These are phyloP conservation scores for Amylostereum chailletii DNA, from an alignment of 1,284 basidiomycete genomes.

Conservation along the genomic window DNA sequence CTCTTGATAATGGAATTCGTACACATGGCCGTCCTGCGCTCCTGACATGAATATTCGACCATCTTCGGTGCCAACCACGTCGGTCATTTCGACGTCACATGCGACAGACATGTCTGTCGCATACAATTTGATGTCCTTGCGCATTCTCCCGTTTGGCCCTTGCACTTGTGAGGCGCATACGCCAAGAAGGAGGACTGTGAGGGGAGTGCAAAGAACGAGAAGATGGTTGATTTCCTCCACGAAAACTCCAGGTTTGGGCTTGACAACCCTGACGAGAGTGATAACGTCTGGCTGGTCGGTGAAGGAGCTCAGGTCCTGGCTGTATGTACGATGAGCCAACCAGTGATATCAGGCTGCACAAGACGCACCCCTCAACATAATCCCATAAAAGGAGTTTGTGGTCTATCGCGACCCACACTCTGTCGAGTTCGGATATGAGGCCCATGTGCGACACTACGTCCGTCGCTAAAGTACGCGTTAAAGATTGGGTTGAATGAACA, in stretches of 20 bases:
- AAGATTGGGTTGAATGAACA: background rate
- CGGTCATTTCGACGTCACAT: slow-evolving; percentile 79
- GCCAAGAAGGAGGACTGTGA: slow-evolving; percentile 81
- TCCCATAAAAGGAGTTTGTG: slow-evolving; percentile 96
- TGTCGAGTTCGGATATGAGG: slow-evolving; percentile 86
- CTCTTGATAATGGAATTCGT: slow-evolving; percentile 90
- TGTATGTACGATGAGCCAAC: slow-evolving; percentile 18
- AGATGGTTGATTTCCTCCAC: slow-evolving; percentile 88
- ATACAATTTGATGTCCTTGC: slow-evolving; percentile 80
- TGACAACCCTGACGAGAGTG: slow-evolving; percentile 77
- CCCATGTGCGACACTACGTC: slow-evolving; percentile 73
- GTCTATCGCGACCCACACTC: slow-evolving; percentile 95
- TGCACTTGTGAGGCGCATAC: slow-evolving; percentile 51
- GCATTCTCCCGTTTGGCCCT: slow-evolving; percentile 35
- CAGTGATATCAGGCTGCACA: background rate
- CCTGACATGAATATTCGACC: slow-evolving; percentile 93
- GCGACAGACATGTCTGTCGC: slow-evolving; percentile 80
- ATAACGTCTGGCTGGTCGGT: slow-evolving; percentile 91
- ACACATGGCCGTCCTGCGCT: slow-evolving; percentile 79
- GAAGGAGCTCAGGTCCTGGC: slow-evolving; percentile 82
- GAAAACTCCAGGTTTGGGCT: slow-evolving; percentile 77
- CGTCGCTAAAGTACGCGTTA: slow-evolving; percentile 30
- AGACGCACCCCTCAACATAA: slow-evolving; percentile 79
- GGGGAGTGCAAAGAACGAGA: slow-evolving; percentile 85
- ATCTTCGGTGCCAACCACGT: slow-evolving; percentile 69